These are phyloP conservation scores for Gardenia jasminoides DNA, from an alignment of 257 asterid genomes.

Conservation along the genomic window DNA sequence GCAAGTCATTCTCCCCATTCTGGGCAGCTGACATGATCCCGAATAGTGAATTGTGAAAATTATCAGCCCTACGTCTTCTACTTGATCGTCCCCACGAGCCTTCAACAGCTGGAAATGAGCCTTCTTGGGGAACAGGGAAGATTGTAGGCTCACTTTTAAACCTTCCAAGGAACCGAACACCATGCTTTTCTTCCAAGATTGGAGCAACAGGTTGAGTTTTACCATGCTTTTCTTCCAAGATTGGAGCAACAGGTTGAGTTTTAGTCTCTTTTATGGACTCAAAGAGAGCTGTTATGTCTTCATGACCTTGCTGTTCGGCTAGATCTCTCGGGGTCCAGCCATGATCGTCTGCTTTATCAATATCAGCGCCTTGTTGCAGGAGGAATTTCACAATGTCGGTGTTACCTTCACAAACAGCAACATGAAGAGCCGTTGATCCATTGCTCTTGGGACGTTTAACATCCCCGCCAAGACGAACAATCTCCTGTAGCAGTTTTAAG, in stretches of 20 bases:
- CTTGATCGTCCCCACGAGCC: slow-evolving; percentile 51
- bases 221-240: slow-evolving; percentile 35
- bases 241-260: slow-evolving; percentile 14
- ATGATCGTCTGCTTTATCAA: slow-evolving; percentile 38
- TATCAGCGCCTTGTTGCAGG: slow-evolving; percentile 36
- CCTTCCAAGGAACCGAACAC: slow-evolving; percentile 41
- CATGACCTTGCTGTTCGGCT: slow-evolving; percentile 56
- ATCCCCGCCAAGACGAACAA: slow-evolving; percentile 41
- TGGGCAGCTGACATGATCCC: slow-evolving; percentile 79
- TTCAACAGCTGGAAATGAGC: slow-evolving; percentile 28
- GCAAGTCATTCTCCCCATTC: slow-evolving; percentile 37
- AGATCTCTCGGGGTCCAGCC: slow-evolving; percentile 45
- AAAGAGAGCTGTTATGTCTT: slow-evolving; percentile 40
- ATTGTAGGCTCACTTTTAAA: slow-evolving; percentile 8
- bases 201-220: slow-evolving; percentile 19
- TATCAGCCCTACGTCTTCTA: slow-evolving; percentile 51
- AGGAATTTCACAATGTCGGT: slow-evolving; percentile 43
- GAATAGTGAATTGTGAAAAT: slow-evolving; percentile 66
- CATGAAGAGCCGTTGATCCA: slow-evolving; percentile 46
- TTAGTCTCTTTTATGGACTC: slow-evolving; percentile 27
- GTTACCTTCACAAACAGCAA: slow-evolving; percentile 50
- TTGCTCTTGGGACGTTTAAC: slow-evolving; percentile 31
- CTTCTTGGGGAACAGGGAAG: slow-evolving; percentile 24
- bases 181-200: slow-evolving; percentile 31
- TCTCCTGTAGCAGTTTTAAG: slow-evolving; percentile 36